Percentiles rank a stretch among this genome's conserved stretches.
These are phyloP conservation scores for Candida caryicola DNA, from an alignment of 805 yeast species.

Conservation along the genomic window DNA sequence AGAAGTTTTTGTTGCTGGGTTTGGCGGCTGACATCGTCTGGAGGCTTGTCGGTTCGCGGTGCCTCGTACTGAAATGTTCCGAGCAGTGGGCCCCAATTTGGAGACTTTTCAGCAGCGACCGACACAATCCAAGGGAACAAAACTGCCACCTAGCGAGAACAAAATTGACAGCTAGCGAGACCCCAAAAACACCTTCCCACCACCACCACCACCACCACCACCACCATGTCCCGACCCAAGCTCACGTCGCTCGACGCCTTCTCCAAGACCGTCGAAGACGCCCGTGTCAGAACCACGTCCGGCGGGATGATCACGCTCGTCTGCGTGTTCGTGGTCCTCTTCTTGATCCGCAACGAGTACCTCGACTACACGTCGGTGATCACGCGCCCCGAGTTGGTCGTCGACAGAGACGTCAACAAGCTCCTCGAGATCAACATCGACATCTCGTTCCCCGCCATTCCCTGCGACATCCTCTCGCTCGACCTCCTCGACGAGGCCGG, in stretches of 20 bases:
- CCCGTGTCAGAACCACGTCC: conserved; percentile 78
- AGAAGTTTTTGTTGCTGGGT: conserved; percentile 5
- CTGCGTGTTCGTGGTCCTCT: conserved; percentile 58
- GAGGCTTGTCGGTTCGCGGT: no score
- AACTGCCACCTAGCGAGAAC: no score
- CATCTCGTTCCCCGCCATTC: conserved; percentile 76
- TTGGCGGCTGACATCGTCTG: no score
- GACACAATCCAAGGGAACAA: no score
- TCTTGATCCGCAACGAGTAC: conserved; percentile 74
- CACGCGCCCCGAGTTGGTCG: conserved; percentile 79
- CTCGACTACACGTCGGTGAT: conserved; percentile 64
- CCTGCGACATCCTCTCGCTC: conserved; percentile 77
- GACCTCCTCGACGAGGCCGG: conserved; percentile 91
- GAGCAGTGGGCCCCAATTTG: no score
- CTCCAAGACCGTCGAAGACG: conserved; percentile 92
- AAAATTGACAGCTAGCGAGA: no score
- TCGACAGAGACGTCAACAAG: conserved; percentile 76
- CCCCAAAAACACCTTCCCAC: no score
- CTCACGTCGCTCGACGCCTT: conserved; percentile 80
- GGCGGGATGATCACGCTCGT: conserved; percentile 86
- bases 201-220: background rate
- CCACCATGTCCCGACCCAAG: conserved; percentile 28
- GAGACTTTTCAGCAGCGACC: no score
- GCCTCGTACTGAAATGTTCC: no score
- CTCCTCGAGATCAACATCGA: conserved; percentile 78